A percentile compares a stretch with the other conserved stretches of the same genome.
phyloP scores from a whole-genome alignment of 208 protist species.

The Wallacemonas collosoma region DNA sequence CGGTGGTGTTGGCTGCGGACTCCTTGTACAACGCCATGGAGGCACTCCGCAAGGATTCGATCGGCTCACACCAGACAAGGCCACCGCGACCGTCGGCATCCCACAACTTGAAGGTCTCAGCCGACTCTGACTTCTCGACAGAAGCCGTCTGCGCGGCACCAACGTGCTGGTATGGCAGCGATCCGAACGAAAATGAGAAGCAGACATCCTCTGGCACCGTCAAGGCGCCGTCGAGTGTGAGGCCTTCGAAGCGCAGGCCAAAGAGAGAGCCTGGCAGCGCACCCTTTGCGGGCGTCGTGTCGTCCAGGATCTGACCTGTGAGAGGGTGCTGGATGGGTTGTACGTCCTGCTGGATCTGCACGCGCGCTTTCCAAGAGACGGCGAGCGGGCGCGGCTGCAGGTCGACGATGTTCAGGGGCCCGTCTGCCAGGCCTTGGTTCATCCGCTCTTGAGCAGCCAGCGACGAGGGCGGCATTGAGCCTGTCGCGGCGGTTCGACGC shows the following conservation, averaged over 20 bases:
- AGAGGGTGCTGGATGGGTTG: constrained; percentile 83
- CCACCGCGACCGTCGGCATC: constrained; percentile 47
- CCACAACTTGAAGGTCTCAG: constrained; percentile 67
- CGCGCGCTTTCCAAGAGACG: constrained; percentile 70
- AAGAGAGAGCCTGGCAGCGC: constrained; percentile 49
- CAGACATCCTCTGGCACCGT: constrained; percentile 69
- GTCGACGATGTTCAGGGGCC: constrained; percentile 62
- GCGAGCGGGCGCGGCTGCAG: constrained; percentile 63
- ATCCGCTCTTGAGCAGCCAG: constrained; percentile 48
- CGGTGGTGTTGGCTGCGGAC: constrained; percentile 24
- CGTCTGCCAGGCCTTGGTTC: constrained; percentile 51
- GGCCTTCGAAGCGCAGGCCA: constrained; percentile 86
- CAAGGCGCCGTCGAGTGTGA: constrained; percentile 67
- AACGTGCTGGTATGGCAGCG: constrained; percentile 78
- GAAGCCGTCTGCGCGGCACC: constrained; percentile 54
- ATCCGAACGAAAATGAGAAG: constrained; percentile 86
- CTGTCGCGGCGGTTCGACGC: constrained; percentile 17
- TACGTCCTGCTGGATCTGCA: constrained; percentile 55
- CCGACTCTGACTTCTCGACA: constrained; percentile 56
- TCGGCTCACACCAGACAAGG: constrained; percentile 85
- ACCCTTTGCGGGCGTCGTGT: constrained; percentile 38
- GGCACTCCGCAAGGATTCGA: constrained; percentile 41
- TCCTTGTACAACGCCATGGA: constrained; percentile 73
- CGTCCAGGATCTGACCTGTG: constrained; percentile 54
- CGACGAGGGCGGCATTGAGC: constrained; percentile 24